A percentile compares a stretch with the other conserved stretches of the same genome.
Evolutionary conservation across 768 basidiomycete genomes (phyloP).

Genomic region (Trametes cubensis): DNA sequence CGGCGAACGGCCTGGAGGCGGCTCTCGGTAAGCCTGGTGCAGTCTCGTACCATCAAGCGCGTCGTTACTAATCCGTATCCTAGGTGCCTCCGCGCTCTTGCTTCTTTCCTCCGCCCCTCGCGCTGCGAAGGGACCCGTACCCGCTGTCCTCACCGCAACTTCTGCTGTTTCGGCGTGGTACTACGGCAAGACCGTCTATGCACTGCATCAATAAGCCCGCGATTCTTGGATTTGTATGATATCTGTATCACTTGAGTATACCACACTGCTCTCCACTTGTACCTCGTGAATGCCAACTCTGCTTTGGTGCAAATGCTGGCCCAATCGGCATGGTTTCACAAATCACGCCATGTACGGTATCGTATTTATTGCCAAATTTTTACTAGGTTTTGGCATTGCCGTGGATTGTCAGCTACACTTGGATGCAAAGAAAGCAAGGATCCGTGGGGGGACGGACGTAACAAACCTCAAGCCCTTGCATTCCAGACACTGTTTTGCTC

Average conservation of each 20-base stretch:
- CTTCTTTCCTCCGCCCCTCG: conserved; percentile 77
- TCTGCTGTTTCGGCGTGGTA: conserved; percentile 64
- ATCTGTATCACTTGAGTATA: conserved; percentile 16
- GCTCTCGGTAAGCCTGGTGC: conserved; percentile 61
- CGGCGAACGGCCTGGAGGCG: conserved; percentile 72
- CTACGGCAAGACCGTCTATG: conserved; percentile 64
- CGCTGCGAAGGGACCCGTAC: conserved; percentile 73
- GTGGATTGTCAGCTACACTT: no score
- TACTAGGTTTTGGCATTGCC: no score
- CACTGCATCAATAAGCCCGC: conserved; percentile 15
- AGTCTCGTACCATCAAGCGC: neutral
- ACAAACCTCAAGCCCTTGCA: no score
- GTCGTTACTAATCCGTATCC: neutral
- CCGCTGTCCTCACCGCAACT: conserved; percentile 60
- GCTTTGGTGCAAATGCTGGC: neutral
- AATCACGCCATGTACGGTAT: no score
- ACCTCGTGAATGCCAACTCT: neutral
- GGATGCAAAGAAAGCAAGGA: no score
- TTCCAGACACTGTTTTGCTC: no score
- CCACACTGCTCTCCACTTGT: neutral
- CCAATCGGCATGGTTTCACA: no score
- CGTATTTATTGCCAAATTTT: no score
- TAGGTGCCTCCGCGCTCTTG: conserved; percentile 72
- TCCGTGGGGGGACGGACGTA: no score
- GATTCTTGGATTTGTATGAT: conserved; percentile 3